A percentile compares a stretch with the other conserved stretches of the same genome.
phyloP scores from a whole-genome alignment of 75 land plant genomes.

The Selaginella moellendorffii region DNA sequence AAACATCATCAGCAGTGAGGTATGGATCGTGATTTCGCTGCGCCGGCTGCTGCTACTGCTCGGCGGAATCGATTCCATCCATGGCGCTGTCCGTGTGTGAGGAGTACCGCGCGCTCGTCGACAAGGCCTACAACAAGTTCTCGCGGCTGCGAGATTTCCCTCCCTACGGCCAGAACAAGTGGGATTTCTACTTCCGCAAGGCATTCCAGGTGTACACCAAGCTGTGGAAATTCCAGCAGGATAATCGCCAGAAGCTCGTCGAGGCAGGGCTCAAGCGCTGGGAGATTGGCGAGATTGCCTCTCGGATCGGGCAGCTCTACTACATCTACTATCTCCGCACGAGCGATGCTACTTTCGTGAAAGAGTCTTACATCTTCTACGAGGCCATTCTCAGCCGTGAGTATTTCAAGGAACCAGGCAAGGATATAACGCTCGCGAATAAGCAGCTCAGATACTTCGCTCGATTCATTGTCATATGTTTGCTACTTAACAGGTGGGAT shows the following conservation, averaged over 20 bases:
- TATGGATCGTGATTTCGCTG: too few relatives aligned
- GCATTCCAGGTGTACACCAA: conserved; percentile 65
- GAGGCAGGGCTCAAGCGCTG: conserved; percentile 81
- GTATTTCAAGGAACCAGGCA: conserved; percentile 70
- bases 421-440: conserved; percentile 42
- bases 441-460: conserved; percentile 82
- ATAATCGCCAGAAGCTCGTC: conserved; percentile 69
- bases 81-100: conserved; percentile 12
- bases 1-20: too few relatives aligned
- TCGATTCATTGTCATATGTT: conserved; percentile 68
- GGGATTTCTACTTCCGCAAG: conserved; percentile 73
- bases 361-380: conserved; percentile 79
- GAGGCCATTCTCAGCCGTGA: conserved; percentile 85
- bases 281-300: conserved; percentile 97
- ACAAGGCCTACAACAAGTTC: conserved; percentile 76
- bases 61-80: too few relatives aligned
- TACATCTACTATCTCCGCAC: conserved; percentile 79
- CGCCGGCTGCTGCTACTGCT: too few relatives aligned
- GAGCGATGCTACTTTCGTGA: conserved; percentile 51
- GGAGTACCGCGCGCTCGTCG: conserved; percentile 51
- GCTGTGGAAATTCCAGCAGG: conserved; percentile 94
- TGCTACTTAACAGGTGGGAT: conserved; percentile 61
- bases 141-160: conserved; percentile 70
- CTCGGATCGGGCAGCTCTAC: conserved; percentile 85
- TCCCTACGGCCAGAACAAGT: conserved; percentile 36